Evolutionary conservation across 2,329 filamentous ascomycete species (phyloP).

Genomic region (Cryoendolithus antarcticus): DNA sequence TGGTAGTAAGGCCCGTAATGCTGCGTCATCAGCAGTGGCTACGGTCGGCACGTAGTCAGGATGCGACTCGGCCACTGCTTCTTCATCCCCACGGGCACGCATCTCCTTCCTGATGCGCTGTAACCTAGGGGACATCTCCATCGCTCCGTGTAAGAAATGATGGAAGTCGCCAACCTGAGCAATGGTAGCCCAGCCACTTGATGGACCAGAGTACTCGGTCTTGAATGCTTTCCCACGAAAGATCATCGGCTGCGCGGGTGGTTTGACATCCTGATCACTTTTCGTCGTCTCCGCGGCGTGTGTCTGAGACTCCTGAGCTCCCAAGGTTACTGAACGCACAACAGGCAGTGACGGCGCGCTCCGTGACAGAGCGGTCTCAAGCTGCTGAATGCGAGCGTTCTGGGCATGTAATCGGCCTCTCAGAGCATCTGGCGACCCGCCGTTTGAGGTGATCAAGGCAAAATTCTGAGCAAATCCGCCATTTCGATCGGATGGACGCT

Average conservation of each 20-base stretch:
- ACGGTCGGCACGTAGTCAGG: no score
- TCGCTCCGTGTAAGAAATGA: constrained; percentile 17
- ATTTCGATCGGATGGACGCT: no score
- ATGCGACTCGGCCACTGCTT: no score
- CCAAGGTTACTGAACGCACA: no score
- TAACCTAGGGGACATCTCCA: constrained; percentile 24
- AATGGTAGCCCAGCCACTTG: constrained; percentile 24
- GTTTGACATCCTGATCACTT: no score
- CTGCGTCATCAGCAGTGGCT: constrained; percentile 15
- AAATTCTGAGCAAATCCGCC: background rate
- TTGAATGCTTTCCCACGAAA: constrained; percentile 34
- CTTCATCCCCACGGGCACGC: constrained; percentile 6
- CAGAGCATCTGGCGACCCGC: background rate
- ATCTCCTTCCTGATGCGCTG: constrained; percentile 17
- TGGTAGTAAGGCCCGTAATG: constrained; percentile 27
- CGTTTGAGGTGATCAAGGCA: background rate
- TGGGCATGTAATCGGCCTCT: constrained; percentile 1
- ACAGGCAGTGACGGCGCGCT: no score
- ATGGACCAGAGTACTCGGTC: constrained; percentile 32
- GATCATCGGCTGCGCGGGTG: constrained; percentile 20
- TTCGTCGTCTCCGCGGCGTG: no score
- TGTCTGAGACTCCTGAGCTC: no score
- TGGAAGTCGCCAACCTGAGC: constrained; percentile 18
- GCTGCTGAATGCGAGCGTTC: constrained; percentile 18
- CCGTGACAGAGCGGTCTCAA: constrained; percentile 14